These are phyloP conservation scores for Cephaloascus albidus DNA, from an alignment of 805 yeast genomes.

Conservation along the genomic window DNA sequence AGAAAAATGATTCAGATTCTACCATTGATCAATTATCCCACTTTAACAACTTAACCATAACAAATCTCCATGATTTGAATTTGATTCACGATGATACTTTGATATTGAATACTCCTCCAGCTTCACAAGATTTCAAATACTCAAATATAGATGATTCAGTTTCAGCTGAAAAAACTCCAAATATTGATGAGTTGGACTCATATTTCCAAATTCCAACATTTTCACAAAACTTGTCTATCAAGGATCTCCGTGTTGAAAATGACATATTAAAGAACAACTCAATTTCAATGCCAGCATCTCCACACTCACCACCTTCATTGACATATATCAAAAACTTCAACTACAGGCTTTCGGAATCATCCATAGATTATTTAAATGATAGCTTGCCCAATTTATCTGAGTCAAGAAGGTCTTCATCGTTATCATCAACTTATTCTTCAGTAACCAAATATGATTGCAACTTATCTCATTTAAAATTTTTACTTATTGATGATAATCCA, in stretches of 20 bases:
- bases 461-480: constrained; percentile 1
- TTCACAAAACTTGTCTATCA: neutral
- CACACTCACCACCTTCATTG: neutral
- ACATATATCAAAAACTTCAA: too few species aligned
- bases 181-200: neutral
- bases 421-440: neutral
- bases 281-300: neutral
- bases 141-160: neutral
- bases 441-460: neutral
- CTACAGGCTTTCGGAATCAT: neutral
- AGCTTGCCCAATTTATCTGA: neutral
- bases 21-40: too few species aligned
- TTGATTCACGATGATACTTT: too few species aligned
- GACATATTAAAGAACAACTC: neutral
- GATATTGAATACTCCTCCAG: neutral
- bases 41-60: too few species aligned
- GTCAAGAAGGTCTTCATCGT: neutral
- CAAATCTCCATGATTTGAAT: too few species aligned
- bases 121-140: neutral
- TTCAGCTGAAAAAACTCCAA: neutral
- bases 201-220: neutral
- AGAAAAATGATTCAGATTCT: too few species aligned
- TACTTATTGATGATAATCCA: constrained; percentile 30
- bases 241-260: neutral
- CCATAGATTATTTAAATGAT: neutral